Percentiles rank a stretch among this genome's conserved stretches.
Conservation (phyloP, 768 basidiomycete genomes). For the Serendipita vermifera region DNA sequence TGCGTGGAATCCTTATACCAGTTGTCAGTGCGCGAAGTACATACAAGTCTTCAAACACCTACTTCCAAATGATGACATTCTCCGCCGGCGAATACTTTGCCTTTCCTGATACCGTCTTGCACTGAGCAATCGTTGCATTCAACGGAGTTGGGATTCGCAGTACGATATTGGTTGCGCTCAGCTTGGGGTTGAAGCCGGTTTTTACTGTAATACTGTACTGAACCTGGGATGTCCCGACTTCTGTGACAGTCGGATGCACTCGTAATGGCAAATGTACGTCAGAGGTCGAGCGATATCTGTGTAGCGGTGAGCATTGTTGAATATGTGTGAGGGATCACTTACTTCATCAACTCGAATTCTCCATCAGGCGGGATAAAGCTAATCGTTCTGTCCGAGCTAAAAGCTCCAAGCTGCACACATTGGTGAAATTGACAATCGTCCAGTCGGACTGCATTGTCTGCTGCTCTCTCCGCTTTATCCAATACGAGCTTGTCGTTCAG, state of each 20-base stretch:
- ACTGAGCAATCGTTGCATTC: constrained; percentile 85
- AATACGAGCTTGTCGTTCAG: constrained; percentile 97
- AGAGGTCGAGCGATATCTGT: constrained; percentile 86
- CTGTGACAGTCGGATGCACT: constrained; percentile 80
- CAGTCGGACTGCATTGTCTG: constrained; percentile 64
- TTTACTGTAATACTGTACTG: constrained; percentile 81
- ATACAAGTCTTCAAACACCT: constrained; percentile 27
- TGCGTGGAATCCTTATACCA: constrained; percentile 63
- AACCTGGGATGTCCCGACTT: constrained; percentile 84
- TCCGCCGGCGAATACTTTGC: constrained; percentile 96
- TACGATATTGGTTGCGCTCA: constrained; percentile 85
- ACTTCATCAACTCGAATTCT: constrained; percentile 98
- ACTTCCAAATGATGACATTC: constrained; percentile 98
- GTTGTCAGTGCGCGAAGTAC: neutral
- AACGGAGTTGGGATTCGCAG: constrained; percentile 91
- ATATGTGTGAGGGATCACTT: constrained; percentile 19
- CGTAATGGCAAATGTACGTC: constrained; percentile 92
- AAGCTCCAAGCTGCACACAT: constrained; percentile 89
- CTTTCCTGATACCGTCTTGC: constrained; percentile 84
- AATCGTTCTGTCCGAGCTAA: constrained; percentile 86
- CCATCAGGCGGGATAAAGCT: constrained; percentile 97
- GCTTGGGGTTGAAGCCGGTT: constrained; percentile 80
- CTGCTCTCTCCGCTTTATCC: constrained; percentile 55
- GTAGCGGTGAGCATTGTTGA: neutral
- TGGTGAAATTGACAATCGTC: constrained; percentile 99